Evolutionary conservation across 2,329 filamentous ascomycete genomes (phyloP).

Genomic region (Capronia coronata): DNA sequence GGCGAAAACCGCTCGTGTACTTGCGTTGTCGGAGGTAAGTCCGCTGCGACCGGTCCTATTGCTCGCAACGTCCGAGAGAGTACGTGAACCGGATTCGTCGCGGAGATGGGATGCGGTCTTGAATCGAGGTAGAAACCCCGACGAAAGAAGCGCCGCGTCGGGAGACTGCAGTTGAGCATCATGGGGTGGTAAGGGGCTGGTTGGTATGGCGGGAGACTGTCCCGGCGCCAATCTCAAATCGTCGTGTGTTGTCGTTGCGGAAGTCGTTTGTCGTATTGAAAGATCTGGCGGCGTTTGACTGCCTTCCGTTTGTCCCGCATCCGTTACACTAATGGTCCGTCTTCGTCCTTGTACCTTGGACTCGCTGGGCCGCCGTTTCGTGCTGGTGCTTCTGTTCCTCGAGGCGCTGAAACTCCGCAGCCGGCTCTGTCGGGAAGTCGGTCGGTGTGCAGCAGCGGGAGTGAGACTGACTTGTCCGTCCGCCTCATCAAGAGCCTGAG

Average conservation of each 20-base stretch:
- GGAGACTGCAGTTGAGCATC: slow-evolving; percentile 5
- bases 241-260: not conserved
- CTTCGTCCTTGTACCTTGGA: slow-evolving; percentile 12
- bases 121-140: slow-evolving; percentile 24
- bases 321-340: slow-evolving; percentile 22
- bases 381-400: slow-evolving; percentile 9
- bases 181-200: not conserved
- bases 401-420: slow-evolving; percentile 4
- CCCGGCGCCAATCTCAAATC: not conserved
- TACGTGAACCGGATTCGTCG: slow-evolving; percentile 10
- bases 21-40: slow-evolving; percentile 20
- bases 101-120: slow-evolving; percentile 23
- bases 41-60: slow-evolving; percentile 20
- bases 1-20: slow-evolving; percentile 25
- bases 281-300: slow-evolving; percentile 1
- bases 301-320: slow-evolving; percentile 24
- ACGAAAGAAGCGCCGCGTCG: slow-evolving; percentile 11
- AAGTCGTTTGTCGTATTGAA: not conserved
- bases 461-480: not conserved
- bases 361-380: slow-evolving; percentile 9
- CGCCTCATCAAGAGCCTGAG: slow-evolving; percentile 1
- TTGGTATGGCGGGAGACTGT: not conserved
- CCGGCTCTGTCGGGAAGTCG: not conserved
- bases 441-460: not conserved
- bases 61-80: slow-evolving; percentile 20